Evolutionary conservation across 108 stramenopile genomes (phyloP).

Genomic region (Epithemia pelagica): DNA sequence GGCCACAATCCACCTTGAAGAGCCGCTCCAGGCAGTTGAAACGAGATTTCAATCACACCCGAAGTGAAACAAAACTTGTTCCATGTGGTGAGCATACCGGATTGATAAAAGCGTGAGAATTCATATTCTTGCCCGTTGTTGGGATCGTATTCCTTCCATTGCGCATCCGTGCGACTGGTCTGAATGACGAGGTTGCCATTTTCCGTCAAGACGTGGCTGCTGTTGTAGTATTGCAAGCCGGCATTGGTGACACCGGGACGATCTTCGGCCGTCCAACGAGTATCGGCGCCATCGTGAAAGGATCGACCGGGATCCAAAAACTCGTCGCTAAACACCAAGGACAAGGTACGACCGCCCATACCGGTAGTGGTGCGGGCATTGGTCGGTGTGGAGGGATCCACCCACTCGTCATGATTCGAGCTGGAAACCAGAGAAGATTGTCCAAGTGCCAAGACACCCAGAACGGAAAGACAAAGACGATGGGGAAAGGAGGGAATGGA

Average conservation of each 20-base stretch:
- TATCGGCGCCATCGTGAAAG: constrained; percentile 11
- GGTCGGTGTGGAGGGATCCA: constrained; percentile 5
- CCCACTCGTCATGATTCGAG: constrained; percentile 2
- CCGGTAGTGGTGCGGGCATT: background rate
- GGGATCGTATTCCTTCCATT: constrained; percentile 8
- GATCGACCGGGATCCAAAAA: constrained; percentile 2
- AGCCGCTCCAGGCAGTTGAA: constrained; percentile 72
- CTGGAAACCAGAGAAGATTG: too few species aligned
- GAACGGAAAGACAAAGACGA: too few species aligned
- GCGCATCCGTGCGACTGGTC: background rate
- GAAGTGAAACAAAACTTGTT: constrained; percentile 89
- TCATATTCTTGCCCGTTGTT: background rate
- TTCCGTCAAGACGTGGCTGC: background rate
- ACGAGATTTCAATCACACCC: constrained; percentile 78
- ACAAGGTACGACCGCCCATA: background rate
- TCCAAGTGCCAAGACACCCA: too few species aligned
- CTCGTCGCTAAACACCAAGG: constrained; percentile 9
- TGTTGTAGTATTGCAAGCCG: constrained; percentile 13
- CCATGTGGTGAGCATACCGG: constrained; percentile 83
- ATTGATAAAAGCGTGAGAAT: constrained; percentile 23
- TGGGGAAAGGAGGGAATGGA: too few species aligned
- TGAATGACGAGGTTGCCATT: background rate
- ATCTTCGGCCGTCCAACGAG: constrained; percentile 15
- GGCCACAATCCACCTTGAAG: constrained; percentile 80
- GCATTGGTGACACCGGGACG: constrained; percentile 11